These are phyloP conservation scores for Kodamaea ohmeri DNA, from an alignment of 1,139 yeast species.

Conservation along the genomic window DNA sequence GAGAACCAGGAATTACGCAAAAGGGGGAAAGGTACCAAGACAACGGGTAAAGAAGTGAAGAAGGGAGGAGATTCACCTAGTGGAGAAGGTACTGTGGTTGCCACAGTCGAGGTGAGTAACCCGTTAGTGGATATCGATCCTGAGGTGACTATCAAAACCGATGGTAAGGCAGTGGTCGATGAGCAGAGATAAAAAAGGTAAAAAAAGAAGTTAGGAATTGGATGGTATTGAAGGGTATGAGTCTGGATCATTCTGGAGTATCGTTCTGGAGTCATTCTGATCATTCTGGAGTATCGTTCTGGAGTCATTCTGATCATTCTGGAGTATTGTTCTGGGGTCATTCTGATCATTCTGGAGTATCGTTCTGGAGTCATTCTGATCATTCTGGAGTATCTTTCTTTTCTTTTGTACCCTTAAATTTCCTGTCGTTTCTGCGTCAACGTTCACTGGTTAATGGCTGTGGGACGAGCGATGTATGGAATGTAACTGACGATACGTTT, in stretches of 20 bases:
- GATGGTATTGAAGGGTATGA: no score
- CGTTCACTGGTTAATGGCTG: not conserved
- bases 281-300: no score
- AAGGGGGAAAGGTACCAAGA: not conserved
- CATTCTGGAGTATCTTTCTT: not conserved
- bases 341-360: no score
- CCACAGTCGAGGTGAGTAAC: slow-evolving; percentile 4
- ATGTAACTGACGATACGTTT: not conserved
- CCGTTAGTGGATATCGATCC: slow-evolving; percentile 9
- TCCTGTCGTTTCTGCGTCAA: not conserved
- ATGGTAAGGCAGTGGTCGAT: not conserved
- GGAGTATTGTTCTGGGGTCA: no score
- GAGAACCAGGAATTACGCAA: slow-evolving; percentile 41
- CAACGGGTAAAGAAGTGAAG: not conserved
- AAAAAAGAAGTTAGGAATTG: no score
- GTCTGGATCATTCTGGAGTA: no score
- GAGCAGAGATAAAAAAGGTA: no score
- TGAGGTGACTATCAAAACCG: not conserved
- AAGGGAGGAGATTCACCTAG: slow-evolving; percentile 3
- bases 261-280: no score
- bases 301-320: no score
- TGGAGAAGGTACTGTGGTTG: slow-evolving; percentile 3
- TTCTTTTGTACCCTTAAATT: not conserved
- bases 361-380: no score
- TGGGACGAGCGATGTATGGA: not conserved